Conservation (phyloP, 2,329 filamentous ascomycete species). For the Colletotrichum camelliae region DNA sequence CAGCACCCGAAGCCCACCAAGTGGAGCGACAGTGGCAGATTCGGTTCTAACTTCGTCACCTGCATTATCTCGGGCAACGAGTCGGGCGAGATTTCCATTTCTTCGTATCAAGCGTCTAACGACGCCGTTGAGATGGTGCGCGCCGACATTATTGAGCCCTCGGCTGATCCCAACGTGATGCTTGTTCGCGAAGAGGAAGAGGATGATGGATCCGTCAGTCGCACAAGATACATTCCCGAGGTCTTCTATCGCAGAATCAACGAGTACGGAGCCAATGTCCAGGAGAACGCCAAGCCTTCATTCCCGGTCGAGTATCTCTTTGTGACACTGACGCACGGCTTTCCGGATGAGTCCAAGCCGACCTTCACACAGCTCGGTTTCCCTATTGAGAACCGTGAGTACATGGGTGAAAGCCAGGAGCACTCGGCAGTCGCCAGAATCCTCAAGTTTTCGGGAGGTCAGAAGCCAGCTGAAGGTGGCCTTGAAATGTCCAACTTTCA, state of each 20-base stretch:
- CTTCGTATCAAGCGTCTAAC: conserved; percentile 93
- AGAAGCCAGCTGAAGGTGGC: conserved; percentile 66
- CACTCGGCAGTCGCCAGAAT: conserved; percentile 70
- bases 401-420: conserved; percentile 86
- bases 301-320: conserved; percentile 98
- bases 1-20: conserved; percentile 89
- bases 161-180: conserved; percentile 91
- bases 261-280: conserved; percentile 94
- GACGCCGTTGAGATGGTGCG: conserved; percentile 96
- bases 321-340: conserved; percentile 94
- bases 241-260: conserved; percentile 97
- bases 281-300: conserved; percentile 94
- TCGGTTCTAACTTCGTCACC: conserved; percentile 96
- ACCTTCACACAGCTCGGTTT: conserved; percentile 78
- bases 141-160: conserved; percentile 93
- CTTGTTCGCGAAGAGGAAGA: conserved; percentile 92
- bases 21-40: conserved; percentile 94
- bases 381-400: conserved; percentile 89
- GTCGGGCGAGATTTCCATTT: conserved; percentile 84
- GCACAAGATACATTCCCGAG: conserved; percentile 90
- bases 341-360: conserved; percentile 81
- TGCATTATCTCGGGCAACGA: conserved; percentile 96
- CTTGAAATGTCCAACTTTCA: conserved; percentile 90
- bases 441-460: conserved; percentile 66
- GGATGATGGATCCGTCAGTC: conserved; percentile 71